phyloP scores from a whole-genome alignment of 2,329 filamentous ascomycete species.

The Penicillium brasilianum region DNA sequence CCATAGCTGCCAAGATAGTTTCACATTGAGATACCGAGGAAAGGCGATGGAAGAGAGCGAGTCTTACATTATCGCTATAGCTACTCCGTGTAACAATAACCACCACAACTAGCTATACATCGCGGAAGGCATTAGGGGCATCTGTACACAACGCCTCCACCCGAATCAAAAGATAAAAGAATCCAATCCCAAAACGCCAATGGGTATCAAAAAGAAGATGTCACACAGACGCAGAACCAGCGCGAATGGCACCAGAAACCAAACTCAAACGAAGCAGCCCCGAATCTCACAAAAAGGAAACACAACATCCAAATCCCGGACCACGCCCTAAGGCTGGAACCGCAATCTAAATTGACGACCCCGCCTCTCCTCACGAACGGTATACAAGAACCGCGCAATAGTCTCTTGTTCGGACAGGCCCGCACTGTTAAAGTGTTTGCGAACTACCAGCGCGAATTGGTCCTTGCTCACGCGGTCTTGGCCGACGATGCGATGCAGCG shows the following conservation, averaged over 20 bases:
- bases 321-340: constrained; percentile 44
- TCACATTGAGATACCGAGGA: neutral
- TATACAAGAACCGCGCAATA: constrained; percentile 55
- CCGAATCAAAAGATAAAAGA: neutral
- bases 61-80: neutral
- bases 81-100: neutral
- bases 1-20: neutral
- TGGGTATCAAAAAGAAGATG: constrained; percentile 37
- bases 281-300: neutral
- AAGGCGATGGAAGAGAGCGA: neutral
- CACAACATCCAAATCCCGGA: neutral
- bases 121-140: neutral
- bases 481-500: constrained; percentile 37
- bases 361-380: constrained; percentile 52
- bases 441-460: constrained; percentile 49
- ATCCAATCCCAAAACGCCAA: constrained; percentile 23
- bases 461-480: constrained; percentile 50
- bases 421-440: constrained; percentile 55
- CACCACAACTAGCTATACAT: constrained; percentile 1
- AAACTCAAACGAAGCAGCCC: neutral
- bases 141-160: constrained; percentile 6
- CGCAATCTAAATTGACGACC: constrained; percentile 48
- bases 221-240: constrained; percentile 5
- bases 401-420: constrained; percentile 54
- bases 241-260: neutral